Evolutionary conservation across 2,329 filamentous ascomycete genomes (phyloP), one percentile per base, ranked within the genome.

Genomic region (Raffaelea ambrosiae): DNA sequence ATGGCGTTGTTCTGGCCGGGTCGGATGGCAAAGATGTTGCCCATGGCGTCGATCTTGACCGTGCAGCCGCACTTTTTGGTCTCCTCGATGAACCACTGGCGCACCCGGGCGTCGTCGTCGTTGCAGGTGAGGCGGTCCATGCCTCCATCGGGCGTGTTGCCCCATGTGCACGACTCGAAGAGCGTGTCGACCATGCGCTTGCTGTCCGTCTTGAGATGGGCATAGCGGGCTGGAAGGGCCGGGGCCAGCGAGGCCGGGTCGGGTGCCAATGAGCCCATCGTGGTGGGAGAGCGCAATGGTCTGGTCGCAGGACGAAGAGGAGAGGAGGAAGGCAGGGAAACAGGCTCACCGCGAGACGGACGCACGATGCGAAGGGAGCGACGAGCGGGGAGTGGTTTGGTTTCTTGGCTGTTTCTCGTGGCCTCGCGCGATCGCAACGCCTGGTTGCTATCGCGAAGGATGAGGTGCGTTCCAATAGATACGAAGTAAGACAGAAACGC

Each of bases 11-110:
- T 66, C 48, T 74, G 66, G 1, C 86, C 86, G 3, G 80, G 76
- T 3, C 83, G 74, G 4, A 87, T 71, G 1, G 86, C 86, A 60
- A 91, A 91, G 50, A 84, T 85, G 55, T 91, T 91, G n/a, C 86
- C 86, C 79, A 91, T 89, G 18, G 76, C 70, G 59, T 93, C 87
- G 1, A 88, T 63, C 0, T 74, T 82, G 8, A 86, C 71, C 3
- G 72, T 70, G 61, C 86, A 91, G 10, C 82, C 84, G 0, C 89
- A 66, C 0, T 66, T 68, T 56, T 77, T 65, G 1, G 78, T 79
- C 0, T 79, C 81, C 18, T 79, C 62, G 0, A 81, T 73, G 53
- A 93, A 89, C 86, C 86, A 93, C 61, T 86, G 79, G 36, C 87
- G 77, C 13, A 76, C 85, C 56, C 76, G 64, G 58, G 83, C 86